Evolutionary conservation across 2,329 filamentous ascomycete genomes (phyloP), one percentile per base, ranked within the genome.

Genomic region (Talaromyces sp.): DNA sequence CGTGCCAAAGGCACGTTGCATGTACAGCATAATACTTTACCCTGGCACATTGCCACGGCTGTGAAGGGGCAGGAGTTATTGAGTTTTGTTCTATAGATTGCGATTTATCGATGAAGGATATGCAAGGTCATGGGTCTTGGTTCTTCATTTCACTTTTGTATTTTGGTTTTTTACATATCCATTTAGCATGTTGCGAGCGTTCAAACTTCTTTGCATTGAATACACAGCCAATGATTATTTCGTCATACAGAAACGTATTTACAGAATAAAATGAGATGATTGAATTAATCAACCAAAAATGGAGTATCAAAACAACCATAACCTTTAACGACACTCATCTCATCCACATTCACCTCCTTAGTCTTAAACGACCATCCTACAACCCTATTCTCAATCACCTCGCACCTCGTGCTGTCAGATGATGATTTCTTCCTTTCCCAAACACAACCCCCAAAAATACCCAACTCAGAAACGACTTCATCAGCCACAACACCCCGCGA

Each of bases 241-340:
- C 27, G 25, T n/a, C 49, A 33, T n/a, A 17, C 9, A 7, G 27
- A 52, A 33, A 8, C 27, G 19, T 25, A 25, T 22, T 45, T 45
- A 43, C 39, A 43, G 17, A n/a, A n/a, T n/a, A 41, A 15, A 15
- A 41, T 41, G 37, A 15, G 4, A 43, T n/a, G 6, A n/a, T 0
- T 11, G 2, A 6, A 33, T 37, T 5, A 50, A 47, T 64, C 62
- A 54, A 76, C 64, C 56, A 79, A 66, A 2, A 68, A 71, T 17
- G 79, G 80, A 52, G 77, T 79, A 67, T 82, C 80, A 71, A 82
- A 82, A 62, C 78, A 80, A 3, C 80, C 79, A 70, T 79, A 80
- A 0, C 81, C 79, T 66, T 82, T 83, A 3, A 81, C 77, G 35
- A 82, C 80, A 67, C 77, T 82, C 79, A 83, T 82, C 66, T 82